A percentile compares a stretch with the other conserved stretches of the same genome.
phyloP scores from a whole-genome alignment of 805 yeast genomes.

The Saturnispora saitoi region DNA sequence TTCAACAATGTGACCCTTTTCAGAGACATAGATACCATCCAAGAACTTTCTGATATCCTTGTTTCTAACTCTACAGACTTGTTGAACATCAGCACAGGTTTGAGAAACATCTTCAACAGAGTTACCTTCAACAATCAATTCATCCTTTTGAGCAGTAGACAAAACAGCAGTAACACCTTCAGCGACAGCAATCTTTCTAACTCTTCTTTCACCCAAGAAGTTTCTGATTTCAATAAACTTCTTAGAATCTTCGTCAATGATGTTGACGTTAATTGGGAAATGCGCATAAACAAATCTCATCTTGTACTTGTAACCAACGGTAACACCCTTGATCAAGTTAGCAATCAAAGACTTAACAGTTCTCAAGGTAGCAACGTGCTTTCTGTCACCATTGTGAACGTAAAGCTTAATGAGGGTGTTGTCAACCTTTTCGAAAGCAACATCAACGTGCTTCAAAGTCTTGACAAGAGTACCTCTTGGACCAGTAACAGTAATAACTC shows the following conservation, averaged over 20 bases:
- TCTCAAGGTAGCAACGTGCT: slow-evolving; percentile 99
- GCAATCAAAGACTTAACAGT: slow-evolving; percentile 92
- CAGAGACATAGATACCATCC: slow-evolving; percentile 99
- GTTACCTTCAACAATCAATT: slow-evolving; percentile 87
- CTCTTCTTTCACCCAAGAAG: slow-evolving; percentile 98
- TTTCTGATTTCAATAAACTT: slow-evolving; percentile 92
- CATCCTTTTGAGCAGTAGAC: slow-evolving; percentile 87
- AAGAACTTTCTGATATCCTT: slow-evolving; percentile 99
- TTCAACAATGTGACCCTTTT: slow-evolving; percentile 79
- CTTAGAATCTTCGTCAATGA: slow-evolving; percentile 67
- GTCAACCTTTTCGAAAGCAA: slow-evolving; percentile 76
- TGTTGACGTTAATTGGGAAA: slow-evolving; percentile 99
- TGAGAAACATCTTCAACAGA: slow-evolving; percentile 96
- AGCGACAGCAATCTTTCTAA: slow-evolving; percentile 75
- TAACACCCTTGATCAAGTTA: slow-evolving; percentile 97
- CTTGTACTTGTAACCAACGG: slow-evolving; percentile 98
- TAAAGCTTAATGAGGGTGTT: slow-evolving; percentile 73
- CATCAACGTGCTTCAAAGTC: slow-evolving; percentile 90
- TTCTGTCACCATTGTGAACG: slow-evolving; percentile 98
- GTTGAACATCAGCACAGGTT: slow-evolving; percentile 97
- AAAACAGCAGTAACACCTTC: slow-evolving; percentile 85
- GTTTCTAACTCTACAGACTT: slow-evolving; percentile 97
- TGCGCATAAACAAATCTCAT: slow-evolving; percentile 99
- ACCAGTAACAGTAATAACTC: slow-evolving; percentile 84
- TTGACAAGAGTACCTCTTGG: slow-evolving; percentile 95